These are phyloP conservation scores for Metschnikowia matae DNA, from an alignment of 805 yeast species.

Conservation along the genomic window DNA sequence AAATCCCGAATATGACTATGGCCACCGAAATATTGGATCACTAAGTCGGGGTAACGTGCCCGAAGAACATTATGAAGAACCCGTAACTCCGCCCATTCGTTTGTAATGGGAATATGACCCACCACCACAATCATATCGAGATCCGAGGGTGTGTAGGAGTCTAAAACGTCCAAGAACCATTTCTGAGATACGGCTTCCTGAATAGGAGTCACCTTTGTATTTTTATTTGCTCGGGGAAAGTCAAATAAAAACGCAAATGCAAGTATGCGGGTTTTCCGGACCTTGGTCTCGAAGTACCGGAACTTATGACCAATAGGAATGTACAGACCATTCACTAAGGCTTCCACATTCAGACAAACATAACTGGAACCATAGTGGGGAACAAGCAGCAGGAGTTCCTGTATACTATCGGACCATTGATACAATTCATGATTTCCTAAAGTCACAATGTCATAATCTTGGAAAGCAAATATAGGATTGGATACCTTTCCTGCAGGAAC, in stretches of 20 bases:
- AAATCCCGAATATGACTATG: slow-evolving; percentile 92
- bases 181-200: slow-evolving; percentile 46
- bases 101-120: slow-evolving; percentile 70
- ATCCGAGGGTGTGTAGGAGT: slow-evolving; percentile 26
- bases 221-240: slow-evolving; percentile 56
- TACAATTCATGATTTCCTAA: slow-evolving; percentile 93
- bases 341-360: slow-evolving; percentile 70
- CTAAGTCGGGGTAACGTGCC: slow-evolving; percentile 50
- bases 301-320: slow-evolving; percentile 64
- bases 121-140: slow-evolving; percentile 67
- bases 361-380: slow-evolving; percentile 59
- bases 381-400: slow-evolving; percentile 61
- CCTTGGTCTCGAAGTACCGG: slow-evolving; percentile 61
- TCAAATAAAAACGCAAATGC: slow-evolving; percentile 79
- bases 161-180: slow-evolving; percentile 60
- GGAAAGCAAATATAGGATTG: slow-evolving; percentile 55
- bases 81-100: slow-evolving; percentile 51
- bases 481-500: slow-evolving; percentile 64
- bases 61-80: slow-evolving; percentile 51
- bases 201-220: slow-evolving; percentile 63
- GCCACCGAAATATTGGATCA: slow-evolving; percentile 89
- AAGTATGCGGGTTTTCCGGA: slow-evolving; percentile 48
- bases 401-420: slow-evolving; percentile 53
- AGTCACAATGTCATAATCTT: slow-evolving; percentile 73
- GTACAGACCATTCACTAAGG: slow-evolving; percentile 18